phyloP scores from a whole-genome alignment of 2,329 filamentous ascomycete species.

The Monilinia fructicola region DNA sequence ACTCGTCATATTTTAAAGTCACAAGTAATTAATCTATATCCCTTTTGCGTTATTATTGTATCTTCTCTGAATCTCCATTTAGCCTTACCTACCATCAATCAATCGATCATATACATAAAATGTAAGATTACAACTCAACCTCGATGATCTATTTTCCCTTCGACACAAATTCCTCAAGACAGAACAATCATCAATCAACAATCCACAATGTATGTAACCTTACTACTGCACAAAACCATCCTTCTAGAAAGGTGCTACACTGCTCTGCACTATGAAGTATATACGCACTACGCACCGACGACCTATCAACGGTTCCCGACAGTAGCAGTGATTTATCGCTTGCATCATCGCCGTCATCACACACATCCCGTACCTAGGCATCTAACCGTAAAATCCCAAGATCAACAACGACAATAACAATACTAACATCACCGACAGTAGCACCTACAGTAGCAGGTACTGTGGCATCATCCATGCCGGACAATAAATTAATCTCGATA shows the following conservation, averaged over 20 bases:
- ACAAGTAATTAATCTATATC: neutral
- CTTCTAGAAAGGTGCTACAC: no score
- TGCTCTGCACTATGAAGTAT: no score
- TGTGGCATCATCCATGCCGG: no score
- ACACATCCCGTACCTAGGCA: neutral
- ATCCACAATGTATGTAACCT: neutral
- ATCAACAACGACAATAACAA: neutral
- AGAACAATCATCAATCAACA: neutral
- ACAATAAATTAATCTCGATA: no score
- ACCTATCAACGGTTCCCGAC: conserved; percentile 10
- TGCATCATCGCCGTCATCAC: neutral
- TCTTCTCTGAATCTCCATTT: neutral
- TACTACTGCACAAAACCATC: neutral
- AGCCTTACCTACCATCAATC: neutral
- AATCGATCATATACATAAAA: neutral
- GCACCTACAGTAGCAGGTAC: no score
- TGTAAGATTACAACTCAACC: neutral
- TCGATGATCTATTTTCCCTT: neutral
- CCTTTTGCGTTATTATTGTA: neutral
- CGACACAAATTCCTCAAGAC: neutral
- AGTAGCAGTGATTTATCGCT: neutral
- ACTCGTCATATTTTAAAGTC: conserved; percentile 3
- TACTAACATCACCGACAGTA: neutral
- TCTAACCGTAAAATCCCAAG: neutral
- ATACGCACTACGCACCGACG: neutral